phyloP scores from a whole-genome alignment of 2,329 filamentous ascomycete species.

The Clarireedia hainanense region DNA sequence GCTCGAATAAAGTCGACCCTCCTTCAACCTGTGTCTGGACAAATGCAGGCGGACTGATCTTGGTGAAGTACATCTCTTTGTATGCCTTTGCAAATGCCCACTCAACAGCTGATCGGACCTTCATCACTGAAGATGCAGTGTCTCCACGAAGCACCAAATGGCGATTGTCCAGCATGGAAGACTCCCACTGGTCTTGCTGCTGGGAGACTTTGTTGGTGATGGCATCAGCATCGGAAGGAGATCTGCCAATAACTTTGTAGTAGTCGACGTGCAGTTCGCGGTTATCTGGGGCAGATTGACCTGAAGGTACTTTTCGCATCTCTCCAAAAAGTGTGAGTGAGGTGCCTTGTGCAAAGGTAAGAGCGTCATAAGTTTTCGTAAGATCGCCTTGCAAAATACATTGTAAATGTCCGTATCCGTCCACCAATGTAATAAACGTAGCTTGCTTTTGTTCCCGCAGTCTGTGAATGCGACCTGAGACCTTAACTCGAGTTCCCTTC shows the following conservation, averaged over 20 bases:
- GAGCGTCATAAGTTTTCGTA: slow-evolving; percentile 66
- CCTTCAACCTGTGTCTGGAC: slow-evolving; percentile 80
- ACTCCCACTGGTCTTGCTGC: slow-evolving; percentile 52
- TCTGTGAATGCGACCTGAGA: slow-evolving; percentile 77
- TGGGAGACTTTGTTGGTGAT: slow-evolving; percentile 65
- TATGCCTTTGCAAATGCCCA: slow-evolving; percentile 61
- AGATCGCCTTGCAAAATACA: slow-evolving; percentile 73
- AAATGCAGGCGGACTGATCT: slow-evolving; percentile 67
- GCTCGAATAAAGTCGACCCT: slow-evolving; percentile 54
- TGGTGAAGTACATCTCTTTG: slow-evolving; percentile 54
- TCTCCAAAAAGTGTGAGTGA: slow-evolving; percentile 62
- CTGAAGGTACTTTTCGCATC: slow-evolving; percentile 58
- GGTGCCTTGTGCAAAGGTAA: slow-evolving; percentile 63
- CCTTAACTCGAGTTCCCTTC: slow-evolving; percentile 67
- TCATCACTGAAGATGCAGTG: slow-evolving; percentile 59
- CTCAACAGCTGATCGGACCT: slow-evolving; percentile 61
- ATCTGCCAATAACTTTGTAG: slow-evolving; percentile 60
- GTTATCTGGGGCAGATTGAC: slow-evolving; percentile 59
- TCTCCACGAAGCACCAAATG: slow-evolving; percentile 66
- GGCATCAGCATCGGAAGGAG: slow-evolving; percentile 64
- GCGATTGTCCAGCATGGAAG: slow-evolving; percentile 50
- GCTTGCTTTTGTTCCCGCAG: slow-evolving; percentile 75
- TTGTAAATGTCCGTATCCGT: slow-evolving; percentile 80
- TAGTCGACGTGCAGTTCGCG: slow-evolving; percentile 67
- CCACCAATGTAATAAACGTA: slow-evolving; percentile 77